phyloP scores from a whole-genome alignment of 2,329 filamentous ascomycete genomes.

The Lachnellula subtilissima region DNA sequence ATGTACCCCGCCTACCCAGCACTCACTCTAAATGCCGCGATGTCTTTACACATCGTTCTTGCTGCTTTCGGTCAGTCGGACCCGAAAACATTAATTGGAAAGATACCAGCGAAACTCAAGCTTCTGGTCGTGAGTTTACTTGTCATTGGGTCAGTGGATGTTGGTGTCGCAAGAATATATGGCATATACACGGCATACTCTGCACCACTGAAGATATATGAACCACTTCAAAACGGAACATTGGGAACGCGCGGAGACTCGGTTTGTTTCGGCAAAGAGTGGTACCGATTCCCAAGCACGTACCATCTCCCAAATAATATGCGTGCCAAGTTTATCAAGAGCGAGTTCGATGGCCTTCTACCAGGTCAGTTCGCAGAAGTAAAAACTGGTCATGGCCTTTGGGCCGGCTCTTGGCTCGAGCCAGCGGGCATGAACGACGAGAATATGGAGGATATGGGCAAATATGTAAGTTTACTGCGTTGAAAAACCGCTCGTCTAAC shows the following conservation, averaged over 20 bases:
- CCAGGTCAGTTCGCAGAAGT: constrained; percentile 87
- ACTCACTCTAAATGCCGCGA: constrained; percentile 79
- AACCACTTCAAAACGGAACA: constrained; percentile 53
- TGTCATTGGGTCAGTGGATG: constrained; percentile 58
- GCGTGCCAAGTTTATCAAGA: constrained; percentile 83
- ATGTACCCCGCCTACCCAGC: constrained; percentile 97
- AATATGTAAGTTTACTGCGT: constrained; percentile 59
- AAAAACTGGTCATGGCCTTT: constrained; percentile 60
- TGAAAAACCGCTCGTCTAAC: constrained; percentile 1
- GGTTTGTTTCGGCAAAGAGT: constrained; percentile 92
- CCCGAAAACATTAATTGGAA: constrained; percentile 61
- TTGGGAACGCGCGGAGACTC: constrained; percentile 58
- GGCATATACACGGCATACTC: constrained; percentile 78
- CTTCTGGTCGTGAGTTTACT: constrained; percentile 55
- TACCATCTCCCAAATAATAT: constrained; percentile 84
- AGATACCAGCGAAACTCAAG: constrained; percentile 72
- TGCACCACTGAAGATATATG: constrained; percentile 70
- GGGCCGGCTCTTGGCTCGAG: constrained; percentile 77
- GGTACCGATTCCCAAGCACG: constrained; percentile 94
- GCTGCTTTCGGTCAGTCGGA: constrained; percentile 67
- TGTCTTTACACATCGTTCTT: constrained; percentile 77
- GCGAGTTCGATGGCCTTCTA: constrained; percentile 81
- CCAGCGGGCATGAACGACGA: constrained; percentile 86
- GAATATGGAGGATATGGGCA: constrained; percentile 79
- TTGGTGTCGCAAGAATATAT: constrained; percentile 67